A percentile compares a stretch with the other conserved stretches of the same genome.
Evolutionary conservation across 352 stramenopile species (phyloP).

Genomic region (Globisporangium viniferum): DNA sequence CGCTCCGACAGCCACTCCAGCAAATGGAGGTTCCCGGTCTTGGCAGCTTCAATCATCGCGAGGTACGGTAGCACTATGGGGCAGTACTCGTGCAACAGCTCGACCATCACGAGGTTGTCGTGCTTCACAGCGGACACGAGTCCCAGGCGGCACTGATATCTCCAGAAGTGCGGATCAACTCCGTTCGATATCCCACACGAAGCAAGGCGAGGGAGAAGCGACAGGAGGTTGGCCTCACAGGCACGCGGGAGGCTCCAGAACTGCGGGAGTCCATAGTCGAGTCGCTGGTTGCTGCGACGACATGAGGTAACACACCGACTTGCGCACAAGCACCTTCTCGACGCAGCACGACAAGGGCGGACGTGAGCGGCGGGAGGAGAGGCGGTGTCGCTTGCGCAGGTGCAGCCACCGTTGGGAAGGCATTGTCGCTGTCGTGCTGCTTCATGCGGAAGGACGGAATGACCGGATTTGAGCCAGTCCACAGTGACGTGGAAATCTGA

Average conservation of each 20-base stretch:
- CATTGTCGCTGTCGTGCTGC: too few relatives aligned
- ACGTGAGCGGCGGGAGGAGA: too few relatives aligned
- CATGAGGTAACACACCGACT: too few relatives aligned
- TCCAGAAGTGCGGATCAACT: not conserved
- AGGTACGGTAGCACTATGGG: not conserved
- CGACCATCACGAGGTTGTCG: conserved; percentile 6
- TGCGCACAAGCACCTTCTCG: too few relatives aligned
- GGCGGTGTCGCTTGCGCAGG: too few relatives aligned
- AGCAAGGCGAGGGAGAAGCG: not conserved
- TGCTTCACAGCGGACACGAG: not conserved
- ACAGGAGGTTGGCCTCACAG: not conserved
- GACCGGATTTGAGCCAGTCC: too few relatives aligned
- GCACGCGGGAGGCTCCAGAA: not conserved
- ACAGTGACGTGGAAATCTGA: too few relatives aligned
- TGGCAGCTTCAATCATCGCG: not conserved
- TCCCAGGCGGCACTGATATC: not conserved
- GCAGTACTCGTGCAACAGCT: not conserved
- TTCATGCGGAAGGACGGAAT: too few relatives aligned
- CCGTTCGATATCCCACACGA: not conserved
- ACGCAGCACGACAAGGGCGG: too few relatives aligned
- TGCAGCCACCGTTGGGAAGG: too few relatives aligned
- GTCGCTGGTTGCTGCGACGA: not conserved
- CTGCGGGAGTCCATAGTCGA: too few relatives aligned
- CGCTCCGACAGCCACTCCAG: conserved; percentile 1
- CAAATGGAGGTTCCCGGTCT: not conserved